Evolutionary conservation across 257 asterid species (phyloP), one percentile per base, ranked within the genome.

Genomic region (Solanum arcanum): DNA sequence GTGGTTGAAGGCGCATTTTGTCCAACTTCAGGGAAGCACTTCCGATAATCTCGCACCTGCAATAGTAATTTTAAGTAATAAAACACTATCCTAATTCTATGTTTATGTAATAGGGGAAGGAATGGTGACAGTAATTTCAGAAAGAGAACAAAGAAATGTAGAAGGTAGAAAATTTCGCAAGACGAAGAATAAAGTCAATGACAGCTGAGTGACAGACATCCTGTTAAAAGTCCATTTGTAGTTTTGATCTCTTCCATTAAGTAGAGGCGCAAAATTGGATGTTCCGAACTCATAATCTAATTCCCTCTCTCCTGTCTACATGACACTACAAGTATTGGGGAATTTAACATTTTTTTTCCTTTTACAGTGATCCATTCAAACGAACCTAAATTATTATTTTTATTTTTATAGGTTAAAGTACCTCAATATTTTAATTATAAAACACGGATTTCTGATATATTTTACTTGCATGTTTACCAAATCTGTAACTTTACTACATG

Each of bases 31-130:
- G 94, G 86, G 87, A 89, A 89, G 90, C 94, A 94, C 90, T 92
- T 92, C 84, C 98, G 93, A 68, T 96, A 94, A 93, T 97, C 99
- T 86, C 94, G 95, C 86, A 97, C 97, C 99, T 97, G 94, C 76
- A 86, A 84, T 73, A 87, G 72, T 62, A 60, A 83, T 78, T 27
- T 69, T 62, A 81, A 49, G 69, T 49, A 47, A 81, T 18, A 52
- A 47, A 81, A 81, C 31, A 81, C 46, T 49, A 81, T 31, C 85
- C 31, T 49, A 81, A 81, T 29, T 81, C 70, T 81, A 20, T 49
- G 85, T 49, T 52, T 31, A 29, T 29, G 31, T 29, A 25, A 80
- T 47, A 29, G 64, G 84, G 39, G 27, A 46, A 80, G 84, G 84
- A 46, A 47, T 31, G 39, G 42, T 16, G 7, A 49, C 31, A 47